A percentile compares a stretch with the other conserved stretches of the same genome.
These are phyloP conservation scores for Anthostomella pinea DNA, from an alignment of 2,329 filamentous ascomycete species.

Conservation along the genomic window DNA sequence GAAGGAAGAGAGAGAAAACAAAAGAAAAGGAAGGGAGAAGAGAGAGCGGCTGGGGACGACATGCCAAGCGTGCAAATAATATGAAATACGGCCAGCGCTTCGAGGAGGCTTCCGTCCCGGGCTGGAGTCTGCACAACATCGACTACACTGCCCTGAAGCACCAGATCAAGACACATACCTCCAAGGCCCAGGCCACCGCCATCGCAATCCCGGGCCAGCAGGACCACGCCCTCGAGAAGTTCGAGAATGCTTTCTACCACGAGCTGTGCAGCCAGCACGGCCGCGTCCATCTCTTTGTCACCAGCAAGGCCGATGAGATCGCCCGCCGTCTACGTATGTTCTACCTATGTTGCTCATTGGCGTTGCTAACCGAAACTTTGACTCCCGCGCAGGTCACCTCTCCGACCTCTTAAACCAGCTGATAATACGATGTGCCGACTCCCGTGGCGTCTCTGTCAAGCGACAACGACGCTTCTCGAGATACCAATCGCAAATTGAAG, in stretches of 20 bases:
- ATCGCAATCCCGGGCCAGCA: constrained; percentile 71
- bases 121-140: constrained; percentile 83
- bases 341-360: not conserved
- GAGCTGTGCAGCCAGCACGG: constrained; percentile 74
- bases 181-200: constrained; percentile 64
- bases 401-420: constrained; percentile 47
- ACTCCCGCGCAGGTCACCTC: constrained; percentile 45
- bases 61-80: constrained; percentile 11
- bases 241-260: constrained; percentile 68
- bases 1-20: not conserved
- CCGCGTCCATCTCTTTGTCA: constrained; percentile 74
- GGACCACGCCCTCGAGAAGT: constrained; percentile 56
- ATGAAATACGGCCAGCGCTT: constrained; percentile 81
- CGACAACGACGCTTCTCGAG: constrained; percentile 51
- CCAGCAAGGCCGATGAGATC: constrained; percentile 78
- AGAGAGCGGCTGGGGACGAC: constrained; percentile 8
- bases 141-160: constrained; percentile 87
- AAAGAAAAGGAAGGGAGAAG: not conserved
- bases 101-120: constrained; percentile 72
- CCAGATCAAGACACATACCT: constrained; percentile 78
- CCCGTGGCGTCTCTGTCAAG: constrained; percentile 39
- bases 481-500: constrained; percentile 50
- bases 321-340: constrained; percentile 62
- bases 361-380: constrained; percentile 3
- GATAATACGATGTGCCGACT: constrained; percentile 41